These are phyloP conservation scores for Pythium sp. DNA, from an alignment of 352 stramenopile genomes.

Conservation along the genomic window DNA sequence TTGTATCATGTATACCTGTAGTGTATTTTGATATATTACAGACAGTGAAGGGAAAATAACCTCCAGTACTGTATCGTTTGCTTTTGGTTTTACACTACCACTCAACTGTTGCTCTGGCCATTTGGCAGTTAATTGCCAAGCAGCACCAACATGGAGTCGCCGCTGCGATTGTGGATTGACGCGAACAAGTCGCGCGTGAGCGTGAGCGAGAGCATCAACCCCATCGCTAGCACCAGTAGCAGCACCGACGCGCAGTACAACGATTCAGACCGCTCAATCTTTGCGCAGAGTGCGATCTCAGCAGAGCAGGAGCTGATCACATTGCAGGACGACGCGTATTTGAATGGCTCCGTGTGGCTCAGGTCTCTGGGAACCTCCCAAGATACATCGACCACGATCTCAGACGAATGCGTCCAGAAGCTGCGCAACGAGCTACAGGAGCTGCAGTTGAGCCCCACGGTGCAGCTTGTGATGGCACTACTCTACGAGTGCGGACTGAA, in stretches of 20 bases:
- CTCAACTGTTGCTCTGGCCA: not conserved
- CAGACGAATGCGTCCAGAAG: not conserved
- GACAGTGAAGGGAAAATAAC: too few relatives aligned
- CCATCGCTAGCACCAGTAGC: constrained; percentile 21
- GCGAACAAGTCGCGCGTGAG: constrained; percentile 27
- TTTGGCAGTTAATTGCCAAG: not conserved
- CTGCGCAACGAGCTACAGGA: constrained; percentile 26
- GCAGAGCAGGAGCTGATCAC: constrained; percentile 37
- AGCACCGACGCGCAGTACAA: constrained; percentile 17
- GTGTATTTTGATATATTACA: too few relatives aligned
- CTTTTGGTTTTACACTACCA: not conserved
- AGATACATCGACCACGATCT: constrained; percentile 3
- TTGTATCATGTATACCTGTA: too few relatives aligned
- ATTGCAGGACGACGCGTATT: constrained; percentile 32
- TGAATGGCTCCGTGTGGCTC: constrained; percentile 56
- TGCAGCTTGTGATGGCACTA: constrained; percentile 45
- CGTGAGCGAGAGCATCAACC: constrained; percentile 40
- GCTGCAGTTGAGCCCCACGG: constrained; percentile 42
- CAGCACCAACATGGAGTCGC: not conserved
- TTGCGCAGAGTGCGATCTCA: constrained; percentile 30
- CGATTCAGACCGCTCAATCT: constrained; percentile 48
- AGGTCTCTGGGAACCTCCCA: constrained; percentile 9
- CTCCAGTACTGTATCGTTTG: too few relatives aligned
- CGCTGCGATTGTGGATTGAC: constrained; percentile 40
- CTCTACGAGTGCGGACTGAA: constrained; percentile 38